Base-by-base conservation (phyloP, 1,139 yeast species). In the Wickerhamomyces sp. region DNA sequence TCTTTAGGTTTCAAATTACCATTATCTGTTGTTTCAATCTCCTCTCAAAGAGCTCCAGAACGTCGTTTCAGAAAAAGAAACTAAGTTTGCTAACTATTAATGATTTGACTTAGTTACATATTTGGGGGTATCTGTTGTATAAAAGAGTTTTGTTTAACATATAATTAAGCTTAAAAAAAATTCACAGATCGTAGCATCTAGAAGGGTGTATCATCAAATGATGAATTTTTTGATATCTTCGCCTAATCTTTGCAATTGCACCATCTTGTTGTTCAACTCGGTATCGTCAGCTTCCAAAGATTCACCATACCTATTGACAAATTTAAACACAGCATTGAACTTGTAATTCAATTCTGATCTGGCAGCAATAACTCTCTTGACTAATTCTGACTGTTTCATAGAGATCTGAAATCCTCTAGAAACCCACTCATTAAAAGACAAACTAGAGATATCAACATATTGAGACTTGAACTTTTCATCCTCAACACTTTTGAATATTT, bases 1-100 rank as follows among this genome's bases (percentile, higher is more conserved):
- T 70, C 91, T 64, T 84, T 94, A 71, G 99, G 99, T 71, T 90
- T 93, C 85, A 84, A 89, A 78, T 81, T 91, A 69, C 96, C 97
- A 69, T 76, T 89, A 69, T 84, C 84, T 71, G 91, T 93, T 71
- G 84, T 86, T 71, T 80, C 90, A 68, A 90, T 93, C 71, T 84
- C 96, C 72, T 83, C 96, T 70, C 89, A 86, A 79, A 87, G 94
- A 80, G 84, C 84, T 66, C 79, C 83, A 70, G 83, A 78, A 69
- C 88, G 96, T 83, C 89, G 96, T 82, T 88, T 78, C 88, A 88
- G 93, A 78, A 89, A 87, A 85, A 85, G 93, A 83, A 80, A 79
- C 81, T 88, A 87, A 79, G 54, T 49, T 47, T 42, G 45, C 29
- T 42, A 40, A 42, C 39, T 39, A 14, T 37, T 42, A 29, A 37